Evolutionary conservation across 2,329 filamentous ascomycete species (phyloP).

Genomic region (Claviceps monticola): DNA sequence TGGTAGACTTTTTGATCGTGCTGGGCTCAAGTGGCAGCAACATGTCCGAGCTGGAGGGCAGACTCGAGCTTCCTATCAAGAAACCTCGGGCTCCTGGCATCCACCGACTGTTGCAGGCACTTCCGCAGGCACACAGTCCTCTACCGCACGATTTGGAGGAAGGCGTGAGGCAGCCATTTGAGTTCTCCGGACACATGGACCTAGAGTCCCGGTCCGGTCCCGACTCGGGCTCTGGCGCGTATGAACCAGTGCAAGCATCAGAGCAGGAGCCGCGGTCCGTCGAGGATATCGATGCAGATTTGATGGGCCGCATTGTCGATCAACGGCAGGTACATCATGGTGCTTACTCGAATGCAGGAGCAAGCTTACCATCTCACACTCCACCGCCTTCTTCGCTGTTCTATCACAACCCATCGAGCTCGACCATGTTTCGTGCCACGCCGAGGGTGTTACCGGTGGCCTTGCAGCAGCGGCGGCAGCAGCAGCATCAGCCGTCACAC

Average conservation of each 20-base stretch:
- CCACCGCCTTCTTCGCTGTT: conserved; percentile 2
- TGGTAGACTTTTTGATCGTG: conserved; percentile 26
- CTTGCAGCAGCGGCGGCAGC: conserved; percentile 2
- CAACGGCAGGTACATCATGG: not conserved
- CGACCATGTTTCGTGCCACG: conserved; percentile 1
- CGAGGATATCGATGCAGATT: not conserved
- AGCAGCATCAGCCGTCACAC: not conserved
- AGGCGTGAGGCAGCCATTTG: not conserved
- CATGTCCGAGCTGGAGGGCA: not conserved
- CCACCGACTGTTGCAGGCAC: not conserved
- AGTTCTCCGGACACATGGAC: not conserved
- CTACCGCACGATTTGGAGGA: not conserved
- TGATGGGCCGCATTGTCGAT: not conserved
- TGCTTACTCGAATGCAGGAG: conserved; percentile 1
- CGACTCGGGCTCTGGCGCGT: not conserved
- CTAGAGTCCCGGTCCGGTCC: not conserved
- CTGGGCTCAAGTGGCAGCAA: conserved; percentile 16
- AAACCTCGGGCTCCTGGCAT: conserved; percentile 4
- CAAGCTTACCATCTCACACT: conserved; percentile 1
- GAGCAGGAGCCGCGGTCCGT: conserved; percentile 4
- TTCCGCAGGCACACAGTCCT: not conserved
- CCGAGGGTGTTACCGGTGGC: conserved; percentile 1
- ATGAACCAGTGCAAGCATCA: not conserved
- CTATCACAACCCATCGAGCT: conserved; percentile 1
- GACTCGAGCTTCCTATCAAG: conserved; percentile 5